Percentiles rank a stretch among this genome's conserved stretches.
Conservation (phyloP, 2,329 filamentous ascomycete genomes). For the Sordariomycetes sp. region DNA sequence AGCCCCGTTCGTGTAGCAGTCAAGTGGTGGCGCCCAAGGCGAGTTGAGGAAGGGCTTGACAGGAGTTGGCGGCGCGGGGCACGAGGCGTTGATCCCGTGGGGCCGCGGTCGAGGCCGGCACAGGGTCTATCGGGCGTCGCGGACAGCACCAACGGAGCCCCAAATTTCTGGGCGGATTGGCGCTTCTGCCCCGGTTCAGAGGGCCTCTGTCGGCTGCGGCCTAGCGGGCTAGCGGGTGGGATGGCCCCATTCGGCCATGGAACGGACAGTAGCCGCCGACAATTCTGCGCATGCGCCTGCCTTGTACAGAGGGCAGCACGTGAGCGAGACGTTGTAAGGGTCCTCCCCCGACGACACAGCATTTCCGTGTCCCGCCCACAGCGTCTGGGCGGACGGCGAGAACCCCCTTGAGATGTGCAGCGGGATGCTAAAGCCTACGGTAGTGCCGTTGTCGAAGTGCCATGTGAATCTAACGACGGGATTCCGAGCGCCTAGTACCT, state of each 20-base stretch:
- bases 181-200: not conserved
- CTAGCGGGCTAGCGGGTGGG: not conserved
- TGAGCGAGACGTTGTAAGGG: not conserved
- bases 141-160: not conserved
- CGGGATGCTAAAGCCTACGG: not conserved
- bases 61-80: not conserved
- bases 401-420: not conserved
- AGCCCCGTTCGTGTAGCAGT: not conserved
- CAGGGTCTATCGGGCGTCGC: not conserved
- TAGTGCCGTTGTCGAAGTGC: not conserved
- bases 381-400: not conserved
- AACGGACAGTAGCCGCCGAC: not conserved
- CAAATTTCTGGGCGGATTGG: not conserved
- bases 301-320: not conserved
- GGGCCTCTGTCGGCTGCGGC: not conserved
- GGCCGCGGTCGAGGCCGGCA: not conserved
- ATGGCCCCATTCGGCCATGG: not conserved
- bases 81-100: not conserved
- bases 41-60: not conserved
- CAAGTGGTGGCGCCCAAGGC: not conserved
- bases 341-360: not conserved
- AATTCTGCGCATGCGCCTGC: no score
- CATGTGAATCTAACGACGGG: not conserved
- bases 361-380: not conserved
- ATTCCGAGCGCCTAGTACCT: no score